Evolutionary conservation across 176 grass and related monocot genomes (phyloP).

Genomic region (Eragrostis curvula): DNA sequence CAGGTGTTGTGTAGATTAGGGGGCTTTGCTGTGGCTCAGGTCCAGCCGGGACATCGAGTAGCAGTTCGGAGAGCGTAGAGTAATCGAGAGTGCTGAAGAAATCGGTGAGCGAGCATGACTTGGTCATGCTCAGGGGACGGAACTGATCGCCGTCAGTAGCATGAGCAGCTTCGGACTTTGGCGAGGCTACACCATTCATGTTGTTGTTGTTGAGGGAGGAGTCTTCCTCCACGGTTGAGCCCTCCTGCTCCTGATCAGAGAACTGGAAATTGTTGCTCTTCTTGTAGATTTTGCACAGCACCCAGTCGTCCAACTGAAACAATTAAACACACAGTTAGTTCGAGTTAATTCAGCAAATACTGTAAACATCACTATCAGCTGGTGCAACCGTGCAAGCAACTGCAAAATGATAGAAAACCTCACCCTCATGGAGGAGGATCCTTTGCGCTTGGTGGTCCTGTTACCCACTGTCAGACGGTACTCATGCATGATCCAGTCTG

Average conservation of each 20-base stretch:
- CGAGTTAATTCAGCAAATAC: not conserved
- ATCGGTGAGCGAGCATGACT: slow-evolving; percentile 60
- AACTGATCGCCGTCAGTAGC: not conserved
- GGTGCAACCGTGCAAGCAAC: not conserved
- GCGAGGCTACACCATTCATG: not conserved
- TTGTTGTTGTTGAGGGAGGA: not conserved
- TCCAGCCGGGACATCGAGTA: slow-evolving; percentile 31
- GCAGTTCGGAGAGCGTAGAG: slow-evolving; percentile 44
- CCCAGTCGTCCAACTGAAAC: slow-evolving; percentile 81
- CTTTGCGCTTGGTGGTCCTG: slow-evolving; percentile 33
- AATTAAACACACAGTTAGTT: not conserved
- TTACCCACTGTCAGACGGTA: slow-evolving; percentile 44
- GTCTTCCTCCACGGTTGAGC: slow-evolving; percentile 50
- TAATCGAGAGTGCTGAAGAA: slow-evolving; percentile 60
- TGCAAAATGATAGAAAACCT: not conserved
- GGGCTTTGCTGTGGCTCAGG: not conserved
- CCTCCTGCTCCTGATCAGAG: slow-evolving; percentile 43
- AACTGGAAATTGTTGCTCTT: slow-evolving; percentile 48
- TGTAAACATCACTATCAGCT: not conserved
- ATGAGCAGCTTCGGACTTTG: slow-evolving; percentile 10
- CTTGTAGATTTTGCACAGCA: slow-evolving; percentile 78
- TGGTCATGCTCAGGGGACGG: slow-evolving; percentile 26
- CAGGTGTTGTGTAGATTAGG: slow-evolving; percentile 22
- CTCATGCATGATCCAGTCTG: slow-evolving; percentile 95
- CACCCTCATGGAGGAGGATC: slow-evolving; percentile 65